Evolutionary conservation across 306 rosid genomes (phyloP), one percentile per base, ranked within the genome.

Genomic region (Sophora flavescens): DNA sequence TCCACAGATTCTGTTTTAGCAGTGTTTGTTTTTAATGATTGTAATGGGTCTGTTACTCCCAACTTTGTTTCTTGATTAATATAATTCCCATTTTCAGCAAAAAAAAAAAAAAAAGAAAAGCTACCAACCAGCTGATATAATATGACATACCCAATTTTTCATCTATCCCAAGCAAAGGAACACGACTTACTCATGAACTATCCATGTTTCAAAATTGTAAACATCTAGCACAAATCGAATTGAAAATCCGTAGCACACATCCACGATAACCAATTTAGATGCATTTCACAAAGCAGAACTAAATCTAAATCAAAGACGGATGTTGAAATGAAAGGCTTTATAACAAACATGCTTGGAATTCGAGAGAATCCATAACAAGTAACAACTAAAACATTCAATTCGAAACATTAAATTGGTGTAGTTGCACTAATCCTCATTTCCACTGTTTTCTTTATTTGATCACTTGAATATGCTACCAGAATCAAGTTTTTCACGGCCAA

Each of bases 271-370:
- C 32, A 39, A 26, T 8, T 22, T 36, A 35, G 28, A 75, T 63
- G 80, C 53, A 36, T 16, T 62, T 44, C 53, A 52, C 13, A 65
- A 51, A 42, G 9, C 33, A 79, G 8, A 65, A 58, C 63, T 10
- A 33, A 63, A 56, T 15, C 14, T 26, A 80, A 39, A 80, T 63
- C 57, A 69, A 22, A 56, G 32, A 42, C 16, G 9, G 53, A 53
- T 9, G 33, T 15, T 79, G 60, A 78, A 14, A 78, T 26, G 12
- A 42, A 69, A 78, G 41, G 8, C 42, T 12, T 69, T 16, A 11
- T 45, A 16, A 4, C 6, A 35, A 50, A 47, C 35, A 61, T 61
- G 70, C 22, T 18, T 36, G 30, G 22, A 52, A 52, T 39, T 26
- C 71, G 33, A 48, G 33, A 74, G 79, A 11, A 75, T 6, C 22